Evolutionary conservation across 2,329 filamentous ascomycete species (phyloP).

Genomic region (Phialemoniopsis sp.): DNA sequence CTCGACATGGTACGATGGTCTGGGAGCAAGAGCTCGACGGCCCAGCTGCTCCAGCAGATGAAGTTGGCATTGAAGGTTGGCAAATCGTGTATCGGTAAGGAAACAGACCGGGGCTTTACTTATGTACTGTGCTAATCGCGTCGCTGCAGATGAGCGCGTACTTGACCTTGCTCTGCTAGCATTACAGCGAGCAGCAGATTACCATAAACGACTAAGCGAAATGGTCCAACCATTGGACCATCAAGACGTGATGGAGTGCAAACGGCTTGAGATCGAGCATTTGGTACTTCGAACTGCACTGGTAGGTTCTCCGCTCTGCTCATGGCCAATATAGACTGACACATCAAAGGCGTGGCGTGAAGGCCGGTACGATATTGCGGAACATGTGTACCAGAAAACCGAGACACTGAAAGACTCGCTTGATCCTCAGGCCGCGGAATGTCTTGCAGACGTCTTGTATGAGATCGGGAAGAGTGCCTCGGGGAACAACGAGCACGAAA

Average conservation of each 20-base stretch:
- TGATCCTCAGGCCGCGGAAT: slow-evolving; percentile 50
- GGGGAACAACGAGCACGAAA: slow-evolving; percentile 39
- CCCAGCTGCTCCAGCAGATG: slow-evolving; percentile 49
- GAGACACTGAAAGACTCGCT: slow-evolving; percentile 30
- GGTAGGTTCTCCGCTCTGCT: slow-evolving; percentile 40
- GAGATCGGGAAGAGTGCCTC: slow-evolving; percentile 65
- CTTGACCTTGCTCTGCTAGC: slow-evolving; percentile 54
- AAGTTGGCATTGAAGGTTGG: slow-evolving; percentile 64
- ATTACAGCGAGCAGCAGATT: slow-evolving; percentile 61
- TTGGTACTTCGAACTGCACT: slow-evolving; percentile 61
- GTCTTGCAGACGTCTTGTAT: slow-evolving; percentile 63
- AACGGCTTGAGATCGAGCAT: slow-evolving; percentile 54
- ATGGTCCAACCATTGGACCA: slow-evolving; percentile 16
- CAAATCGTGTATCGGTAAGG: slow-evolving; percentile 56
- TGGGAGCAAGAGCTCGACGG: slow-evolving; percentile 15
- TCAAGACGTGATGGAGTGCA: slow-evolving; percentile 22
- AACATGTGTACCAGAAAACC: slow-evolving; percentile 68
- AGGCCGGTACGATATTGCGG: slow-evolving; percentile 68
- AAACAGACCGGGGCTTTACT: background rate
- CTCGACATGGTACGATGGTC: slow-evolving; percentile 52
- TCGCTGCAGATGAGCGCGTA: slow-evolving; percentile 41
- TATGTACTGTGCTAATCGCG: slow-evolving; percentile 14
- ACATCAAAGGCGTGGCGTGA: slow-evolving; percentile 62
- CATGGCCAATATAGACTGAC: slow-evolving; percentile 4
- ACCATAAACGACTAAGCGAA: slow-evolving; percentile 36